These are phyloP conservation scores for Apiospora aurea DNA, from an alignment of 2,329 filamentous ascomycete species.

Conservation along the genomic window DNA sequence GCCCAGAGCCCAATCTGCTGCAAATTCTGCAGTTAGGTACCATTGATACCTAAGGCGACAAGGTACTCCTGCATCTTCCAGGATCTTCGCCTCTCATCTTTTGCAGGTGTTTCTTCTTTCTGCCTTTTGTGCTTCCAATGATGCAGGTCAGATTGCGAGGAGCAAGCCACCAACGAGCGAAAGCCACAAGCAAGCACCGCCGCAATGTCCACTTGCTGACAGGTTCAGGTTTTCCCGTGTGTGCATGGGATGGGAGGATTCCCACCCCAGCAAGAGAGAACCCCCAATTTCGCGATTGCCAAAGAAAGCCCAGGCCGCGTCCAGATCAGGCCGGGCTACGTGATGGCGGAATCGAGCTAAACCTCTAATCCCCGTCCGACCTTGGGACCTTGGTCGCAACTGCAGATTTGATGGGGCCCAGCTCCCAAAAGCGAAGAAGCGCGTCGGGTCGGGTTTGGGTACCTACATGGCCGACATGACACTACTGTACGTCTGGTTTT, in stretches of 20 bases:
- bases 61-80: conserved; percentile 10
- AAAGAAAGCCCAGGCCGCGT: conserved; percentile 12
- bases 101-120: background rate
- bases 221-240: background rate
- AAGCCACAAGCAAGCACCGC: conserved; percentile 6
- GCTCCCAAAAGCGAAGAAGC: conserved; percentile 10
- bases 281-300: background rate
- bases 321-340: conserved; percentile 11
- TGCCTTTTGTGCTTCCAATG: background rate
- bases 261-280: background rate
- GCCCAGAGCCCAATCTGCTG: background rate
- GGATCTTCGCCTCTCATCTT: background rate
- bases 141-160: background rate
- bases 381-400: conserved; percentile 7
- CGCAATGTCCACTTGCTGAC: background rate
- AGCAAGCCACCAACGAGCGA: conserved; percentile 13
- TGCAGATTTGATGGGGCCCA: conserved; percentile 18
- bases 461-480: conserved; percentile 15
- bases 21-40: conserved; percentile 3
- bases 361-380: background rate
- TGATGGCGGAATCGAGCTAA: conserved; percentile 17
- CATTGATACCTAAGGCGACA: background rate
- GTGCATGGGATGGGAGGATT: background rate
- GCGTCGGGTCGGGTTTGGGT: conserved; percentile 19
- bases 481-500: conserved; percentile 1